Conservation (phyloP, 73 alveolate species). For the Paramecium primaurelia region DNA sequence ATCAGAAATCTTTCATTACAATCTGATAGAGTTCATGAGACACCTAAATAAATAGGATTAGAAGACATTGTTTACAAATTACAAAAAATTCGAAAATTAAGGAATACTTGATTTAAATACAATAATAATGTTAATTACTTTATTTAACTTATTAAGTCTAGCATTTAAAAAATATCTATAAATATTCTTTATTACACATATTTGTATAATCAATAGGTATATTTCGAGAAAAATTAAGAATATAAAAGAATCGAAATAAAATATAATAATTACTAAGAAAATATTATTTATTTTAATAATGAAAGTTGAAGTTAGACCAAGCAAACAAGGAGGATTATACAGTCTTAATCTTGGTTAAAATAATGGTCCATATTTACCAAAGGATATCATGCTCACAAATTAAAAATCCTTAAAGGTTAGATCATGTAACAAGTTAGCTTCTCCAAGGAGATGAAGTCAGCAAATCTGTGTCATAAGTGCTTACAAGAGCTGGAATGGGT, state of each 20-base stretch:
- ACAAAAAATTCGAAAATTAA: neutral
- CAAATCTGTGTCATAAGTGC: slow-evolving; percentile 20
- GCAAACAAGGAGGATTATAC: slow-evolving; percentile 48
- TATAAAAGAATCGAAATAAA: neutral
- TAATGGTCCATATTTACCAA: slow-evolving; percentile 40
- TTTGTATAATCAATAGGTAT: neutral
- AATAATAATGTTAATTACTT: neutral
- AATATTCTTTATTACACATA: neutral
- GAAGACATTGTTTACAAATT: neutral
- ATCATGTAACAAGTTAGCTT: neutral
- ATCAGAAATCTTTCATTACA: neutral
- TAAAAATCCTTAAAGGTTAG: slow-evolving; percentile 25
- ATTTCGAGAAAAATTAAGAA: neutral
- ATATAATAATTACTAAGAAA: neutral
- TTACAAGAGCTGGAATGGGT: slow-evolving; percentile 44
- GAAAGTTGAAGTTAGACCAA: slow-evolving; percentile 15
- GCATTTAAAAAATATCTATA: neutral
- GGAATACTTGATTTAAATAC: neutral
- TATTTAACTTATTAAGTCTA: neutral
- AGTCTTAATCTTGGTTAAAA: slow-evolving; percentile 54
- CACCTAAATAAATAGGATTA: neutral
- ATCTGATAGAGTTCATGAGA: neutral
- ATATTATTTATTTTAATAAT: neutral
- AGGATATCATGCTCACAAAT: slow-evolving; percentile 44
- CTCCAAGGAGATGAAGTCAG: slow-evolving; percentile 47